phyloP scores from a whole-genome alignment of 2,329 filamentous ascomycete species.

The Hypoxylon sp. region DNA sequence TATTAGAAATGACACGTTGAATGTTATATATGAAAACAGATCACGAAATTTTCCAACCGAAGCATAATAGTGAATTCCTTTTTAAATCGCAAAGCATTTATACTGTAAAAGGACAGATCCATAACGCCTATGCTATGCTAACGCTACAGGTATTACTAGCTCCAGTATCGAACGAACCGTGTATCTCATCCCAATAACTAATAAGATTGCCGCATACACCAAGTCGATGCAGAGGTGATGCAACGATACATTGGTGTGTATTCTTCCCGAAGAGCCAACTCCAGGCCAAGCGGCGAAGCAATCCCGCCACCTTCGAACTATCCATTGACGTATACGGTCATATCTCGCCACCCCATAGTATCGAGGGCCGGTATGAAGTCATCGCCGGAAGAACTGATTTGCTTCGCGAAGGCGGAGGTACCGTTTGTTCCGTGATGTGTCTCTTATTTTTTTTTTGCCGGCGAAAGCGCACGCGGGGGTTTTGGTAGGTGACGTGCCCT shows the following conservation, averaged over 20 bases:
- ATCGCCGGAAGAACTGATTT: neutral
- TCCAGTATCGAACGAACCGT: slow-evolving; percentile 17
- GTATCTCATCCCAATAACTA: neutral
- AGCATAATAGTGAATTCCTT: slow-evolving; percentile 8
- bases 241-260: slow-evolving; percentile 3
- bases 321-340: neutral
- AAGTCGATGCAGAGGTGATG: slow-evolving; percentile 5
- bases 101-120: slow-evolving; percentile 32
- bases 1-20: slow-evolving; percentile 5
- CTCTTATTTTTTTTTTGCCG: slow-evolving; percentile 1
- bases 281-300: neutral
- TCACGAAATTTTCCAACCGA: slow-evolving; percentile 18
- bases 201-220: slow-evolving; percentile 16
- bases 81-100: slow-evolving; percentile 12
- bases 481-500: neutral
- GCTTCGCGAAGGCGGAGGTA: neutral
- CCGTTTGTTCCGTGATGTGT: neutral
- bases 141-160: slow-evolving; percentile 38
- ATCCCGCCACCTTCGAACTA: neutral
- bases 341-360: neutral
- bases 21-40: slow-evolving; percentile 20
- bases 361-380: neutral
- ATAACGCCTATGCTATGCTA: slow-evolving; percentile 54
- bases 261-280: neutral
- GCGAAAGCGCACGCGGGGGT: too few species aligned